These are phyloP conservation scores for Lactarius akahatsu DNA, from an alignment of 768 basidiomycete genomes.

Conservation along the genomic window DNA sequence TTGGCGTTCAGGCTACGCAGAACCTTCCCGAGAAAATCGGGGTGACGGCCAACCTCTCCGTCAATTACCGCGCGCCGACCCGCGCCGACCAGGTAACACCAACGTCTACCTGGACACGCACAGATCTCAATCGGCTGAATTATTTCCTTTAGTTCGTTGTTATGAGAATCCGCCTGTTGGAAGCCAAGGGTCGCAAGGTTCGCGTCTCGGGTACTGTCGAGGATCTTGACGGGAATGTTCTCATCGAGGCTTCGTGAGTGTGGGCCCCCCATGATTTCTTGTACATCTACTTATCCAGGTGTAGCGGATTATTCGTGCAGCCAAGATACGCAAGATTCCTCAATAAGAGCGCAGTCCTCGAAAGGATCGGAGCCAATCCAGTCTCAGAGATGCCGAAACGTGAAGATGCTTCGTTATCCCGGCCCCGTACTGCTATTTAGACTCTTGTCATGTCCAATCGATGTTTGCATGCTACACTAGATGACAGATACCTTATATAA, in stretches of 20 bases:
- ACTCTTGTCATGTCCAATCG: background rate
- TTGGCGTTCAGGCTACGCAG: constrained; percentile 61
- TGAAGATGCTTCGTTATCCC: constrained; percentile 12
- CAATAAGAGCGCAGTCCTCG: constrained; percentile 54
- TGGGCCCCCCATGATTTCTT: constrained; percentile 26
- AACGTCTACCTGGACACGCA: background rate
- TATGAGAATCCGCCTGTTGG: constrained; percentile 64
- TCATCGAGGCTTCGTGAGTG: constrained; percentile 80
- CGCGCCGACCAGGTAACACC: constrained; percentile 75
- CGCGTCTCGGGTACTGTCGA: constrained; percentile 71
- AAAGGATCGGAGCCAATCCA: constrained; percentile 62
- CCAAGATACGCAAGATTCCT: constrained; percentile 84
- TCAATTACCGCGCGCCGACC: constrained; percentile 86
- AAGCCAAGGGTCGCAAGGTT: constrained; percentile 76
- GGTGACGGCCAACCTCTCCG: constrained; percentile 81
- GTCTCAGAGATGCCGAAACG: constrained; percentile 25
- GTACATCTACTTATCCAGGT: constrained; percentile 3
- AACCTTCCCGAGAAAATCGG: constrained; percentile 89
- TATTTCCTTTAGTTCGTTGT: constrained; percentile 67
- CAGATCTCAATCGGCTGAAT: background rate
- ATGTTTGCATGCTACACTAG: background rate
- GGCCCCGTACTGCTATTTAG: constrained; percentile 4
- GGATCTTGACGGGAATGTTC: constrained; percentile 73
- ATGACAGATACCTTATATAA: background rate
- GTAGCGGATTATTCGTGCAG: constrained; percentile 81